These are phyloP conservation scores for Ophiocordyceps polyrhachis-furcata DNA, from an alignment of 2,329 filamentous ascomycete genomes.

Conservation along the genomic window DNA sequence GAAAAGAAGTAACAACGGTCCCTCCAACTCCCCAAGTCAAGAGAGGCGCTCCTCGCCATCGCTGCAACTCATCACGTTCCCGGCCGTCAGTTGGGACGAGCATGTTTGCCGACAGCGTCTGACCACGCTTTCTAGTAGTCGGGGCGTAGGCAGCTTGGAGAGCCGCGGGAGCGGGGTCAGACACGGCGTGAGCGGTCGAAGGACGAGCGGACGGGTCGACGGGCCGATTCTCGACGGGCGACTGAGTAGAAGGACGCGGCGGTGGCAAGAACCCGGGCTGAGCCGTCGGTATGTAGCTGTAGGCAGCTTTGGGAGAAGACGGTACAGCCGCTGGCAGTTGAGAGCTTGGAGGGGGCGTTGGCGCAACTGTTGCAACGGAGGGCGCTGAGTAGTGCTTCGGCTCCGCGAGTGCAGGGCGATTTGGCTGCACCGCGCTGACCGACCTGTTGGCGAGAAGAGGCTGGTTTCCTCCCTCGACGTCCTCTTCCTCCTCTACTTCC, in stretches of 20 bases:
- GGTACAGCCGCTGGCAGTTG: conserved; percentile 27
- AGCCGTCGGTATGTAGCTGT: conserved; percentile 28
- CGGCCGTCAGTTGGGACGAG: conserved; percentile 45
- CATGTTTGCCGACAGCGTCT: conserved; percentile 37
- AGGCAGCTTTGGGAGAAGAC: conserved; percentile 33
- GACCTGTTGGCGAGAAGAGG: conserved; percentile 7
- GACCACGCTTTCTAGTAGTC: conserved; percentile 25
- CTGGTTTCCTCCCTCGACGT: conserved; percentile 5
- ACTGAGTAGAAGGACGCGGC: conserved; percentile 42
- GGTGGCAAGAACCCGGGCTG: conserved; percentile 33
- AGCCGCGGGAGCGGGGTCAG: conserved; percentile 15
- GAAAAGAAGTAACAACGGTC: conserved; percentile 65
- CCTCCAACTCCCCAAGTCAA: conserved; percentile 82
- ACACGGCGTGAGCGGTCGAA: conserved; percentile 30
- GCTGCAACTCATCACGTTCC: conserved; percentile 58
- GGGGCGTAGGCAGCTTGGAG: conserved; percentile 11
- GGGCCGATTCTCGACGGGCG: conserved; percentile 29
- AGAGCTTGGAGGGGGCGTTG: conserved; percentile 27
- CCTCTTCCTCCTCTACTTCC: conserved; percentile 42
- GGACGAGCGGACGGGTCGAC: conserved; percentile 31
- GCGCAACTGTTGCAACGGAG: conserved; percentile 15
- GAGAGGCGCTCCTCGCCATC: conserved; percentile 81
- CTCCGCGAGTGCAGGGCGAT: conserved; percentile 10
- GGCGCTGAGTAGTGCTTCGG: conserved; percentile 19
- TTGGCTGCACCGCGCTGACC: conserved; percentile 9